Evolutionary conservation across 306 rosid species (phyloP).

Genomic region (Cucumis sativus): DNA sequence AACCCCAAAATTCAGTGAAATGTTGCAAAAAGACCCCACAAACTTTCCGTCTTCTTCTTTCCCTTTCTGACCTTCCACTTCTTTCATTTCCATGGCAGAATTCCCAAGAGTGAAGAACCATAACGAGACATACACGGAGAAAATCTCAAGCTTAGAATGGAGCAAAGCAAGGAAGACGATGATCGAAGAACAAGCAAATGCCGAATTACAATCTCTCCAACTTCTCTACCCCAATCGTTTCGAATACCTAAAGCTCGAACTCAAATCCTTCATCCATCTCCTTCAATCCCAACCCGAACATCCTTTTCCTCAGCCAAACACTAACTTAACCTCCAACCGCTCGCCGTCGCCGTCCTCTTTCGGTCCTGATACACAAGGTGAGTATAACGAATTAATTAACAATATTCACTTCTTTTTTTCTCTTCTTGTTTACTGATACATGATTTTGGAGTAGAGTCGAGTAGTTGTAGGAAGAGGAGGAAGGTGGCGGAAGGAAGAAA

Average conservation of each 20-base stretch:
- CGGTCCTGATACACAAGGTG: slow-evolving; percentile 29
- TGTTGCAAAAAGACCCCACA: neutral
- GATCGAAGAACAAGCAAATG: slow-evolving; percentile 37
- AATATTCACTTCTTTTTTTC: neutral
- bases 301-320: slow-evolving; percentile 5
- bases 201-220: slow-evolving; percentile 35
- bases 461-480: slow-evolving; percentile 20
- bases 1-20: neutral
- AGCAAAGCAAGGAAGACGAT: neutral
- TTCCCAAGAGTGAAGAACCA: too few species aligned
- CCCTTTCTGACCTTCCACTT: neutral
- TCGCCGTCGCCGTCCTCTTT: neutral
- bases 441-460: slow-evolving; percentile 32
- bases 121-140: neutral
- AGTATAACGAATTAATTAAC: too few species aligned
- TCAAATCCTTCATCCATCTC: slow-evolving; percentile 30
- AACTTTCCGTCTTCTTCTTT: neutral
- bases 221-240: slow-evolving; percentile 33
- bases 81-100: neutral
- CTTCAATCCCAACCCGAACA: slow-evolving; percentile 13
- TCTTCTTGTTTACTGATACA: neutral
- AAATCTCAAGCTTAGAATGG: neutral
- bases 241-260: slow-evolving; percentile 31
- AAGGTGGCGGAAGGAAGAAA: neutral
- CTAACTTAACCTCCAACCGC: neutral